Base-by-base conservation (phyloP, 768 basidiomycete genomes). In the Calocybe cyanea region DNA sequence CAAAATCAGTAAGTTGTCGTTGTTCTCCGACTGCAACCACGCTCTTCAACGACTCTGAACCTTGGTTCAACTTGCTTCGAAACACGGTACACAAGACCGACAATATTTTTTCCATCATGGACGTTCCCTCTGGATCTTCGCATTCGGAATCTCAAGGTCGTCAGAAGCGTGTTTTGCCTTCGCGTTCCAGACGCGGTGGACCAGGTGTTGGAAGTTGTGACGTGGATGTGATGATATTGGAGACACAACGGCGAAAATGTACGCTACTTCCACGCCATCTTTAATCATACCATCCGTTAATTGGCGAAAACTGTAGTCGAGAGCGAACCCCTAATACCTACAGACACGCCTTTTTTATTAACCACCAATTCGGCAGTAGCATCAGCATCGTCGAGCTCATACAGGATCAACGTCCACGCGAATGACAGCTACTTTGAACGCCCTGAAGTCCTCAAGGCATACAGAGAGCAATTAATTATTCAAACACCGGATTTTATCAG, bases 201-300 rank as follows among this genome's bases (percentile, higher is more conserved):
- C 84, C 86, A 21, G 88, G 87, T 28, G 78, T 88, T 41, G 88
- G 91, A 45, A 84, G 68, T 49, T 81, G 83, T 60, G 87, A 90
- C 61, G 73, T 83, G 14, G 92, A 94, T 69, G 56, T 81, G 44
- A 83, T 90, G 80, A 87, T 94, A 62, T 64, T 92, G 52, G 90
- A 92, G 55, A 85, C 83, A 51, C 76, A 85, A 57, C 80, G 81
- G 66, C 79, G 80, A 64, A 83, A 81, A 72, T 69, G 92, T 92
- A 62, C 59, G 83, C 76, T 37, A 13, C 33, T 15, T 3, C 41
- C 35, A 41, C 41, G 38, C 18, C 28, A 17, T 39, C 10, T 17
- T 28, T 11, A 28, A 28, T 28, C 25, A 5, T 6, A 6, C 25
- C 25, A 38, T 42, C 14, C 38, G 15, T 37, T 14, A 57, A 6